A percentile compares a stretch with the other conserved stretches of the same genome.
Evolutionary conservation across 257 asterid species (phyloP).

Genomic region (Gentiana macrophylla): DNA sequence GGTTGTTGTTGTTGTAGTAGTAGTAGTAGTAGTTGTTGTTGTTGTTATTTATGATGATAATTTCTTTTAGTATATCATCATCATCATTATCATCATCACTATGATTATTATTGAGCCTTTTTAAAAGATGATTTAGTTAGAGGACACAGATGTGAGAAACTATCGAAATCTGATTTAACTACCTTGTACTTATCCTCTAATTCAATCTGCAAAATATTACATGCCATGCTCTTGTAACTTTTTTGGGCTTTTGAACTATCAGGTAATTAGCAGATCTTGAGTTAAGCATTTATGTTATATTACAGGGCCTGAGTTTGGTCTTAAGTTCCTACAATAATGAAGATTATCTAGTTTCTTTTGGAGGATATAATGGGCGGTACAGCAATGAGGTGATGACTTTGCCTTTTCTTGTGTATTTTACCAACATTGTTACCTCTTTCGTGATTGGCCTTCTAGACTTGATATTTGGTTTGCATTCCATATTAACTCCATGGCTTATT

Average conservation of each 20-base stretch:
- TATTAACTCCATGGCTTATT: too few species aligned
- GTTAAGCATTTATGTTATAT: conserved; percentile 11
- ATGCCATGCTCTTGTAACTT: background rate
- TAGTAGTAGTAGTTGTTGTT: too few species aligned
- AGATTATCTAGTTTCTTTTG: conserved; percentile 89
- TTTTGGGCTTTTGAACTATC: conserved; percentile 1
- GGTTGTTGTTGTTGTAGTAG: too few species aligned
- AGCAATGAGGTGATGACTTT: conserved; percentile 67
- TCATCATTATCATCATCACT: too few species aligned
- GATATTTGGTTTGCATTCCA: too few species aligned
- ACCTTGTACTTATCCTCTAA: background rate
- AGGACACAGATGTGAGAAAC: too few species aligned
- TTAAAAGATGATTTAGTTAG: too few species aligned
- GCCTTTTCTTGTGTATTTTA: background rate
- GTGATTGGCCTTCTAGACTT: too few species aligned
- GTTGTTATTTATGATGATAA: too few species aligned
- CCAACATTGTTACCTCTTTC: too few species aligned
- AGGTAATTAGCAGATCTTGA: background rate
- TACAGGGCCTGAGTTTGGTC: conserved; percentile 87
- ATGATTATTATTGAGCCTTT: too few species aligned
- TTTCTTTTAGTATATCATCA: too few species aligned
- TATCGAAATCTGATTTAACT: background rate
- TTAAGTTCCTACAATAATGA: conserved; percentile 68
- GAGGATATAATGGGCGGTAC: conserved; percentile 96
- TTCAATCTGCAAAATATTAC: background rate